These are phyloP conservation scores for Zoysia matrella DNA, from an alignment of 202 grass and related monocot species.

Conservation along the genomic window DNA sequence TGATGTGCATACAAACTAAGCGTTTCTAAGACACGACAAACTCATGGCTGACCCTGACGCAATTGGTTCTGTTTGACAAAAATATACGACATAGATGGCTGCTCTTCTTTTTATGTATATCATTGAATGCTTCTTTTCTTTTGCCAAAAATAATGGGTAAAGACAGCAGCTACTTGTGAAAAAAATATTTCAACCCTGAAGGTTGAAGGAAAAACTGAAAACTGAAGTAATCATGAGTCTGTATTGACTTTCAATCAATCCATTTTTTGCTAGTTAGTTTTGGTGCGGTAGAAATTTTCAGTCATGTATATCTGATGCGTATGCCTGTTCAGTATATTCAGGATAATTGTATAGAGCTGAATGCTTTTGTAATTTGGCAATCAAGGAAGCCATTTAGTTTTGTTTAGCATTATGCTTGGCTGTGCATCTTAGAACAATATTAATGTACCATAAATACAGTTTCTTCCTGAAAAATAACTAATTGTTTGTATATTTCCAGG, in stretches of 20 bases:
- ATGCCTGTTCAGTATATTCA: background rate
- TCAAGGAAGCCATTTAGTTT: background rate
- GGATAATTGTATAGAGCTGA: background rate
- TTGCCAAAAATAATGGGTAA: background rate
- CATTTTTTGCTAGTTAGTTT: background rate
- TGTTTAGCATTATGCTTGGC: background rate
- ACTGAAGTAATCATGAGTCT: background rate
- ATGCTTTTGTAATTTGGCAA: background rate
- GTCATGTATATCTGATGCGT: background rate
- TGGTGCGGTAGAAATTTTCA: background rate
- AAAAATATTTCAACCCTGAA: background rate
- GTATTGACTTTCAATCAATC: background rate
- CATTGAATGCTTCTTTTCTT: constrained; percentile 1
- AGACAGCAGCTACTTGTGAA: background rate
- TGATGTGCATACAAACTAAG: background rate
- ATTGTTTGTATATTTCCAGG: constrained; percentile 53
- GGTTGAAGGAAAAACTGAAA: background rate
- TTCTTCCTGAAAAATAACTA: constrained; percentile 12
- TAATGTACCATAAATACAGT: background rate
- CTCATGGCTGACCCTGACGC: background rate
- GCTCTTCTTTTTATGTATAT: background rate
- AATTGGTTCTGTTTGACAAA: background rate
- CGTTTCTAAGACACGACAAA: background rate
- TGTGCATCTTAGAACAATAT: background rate
- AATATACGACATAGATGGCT: background rate